Evolutionary conservation across 2,329 filamentous ascomycete species (phyloP).

Genomic region (Calonectria crousiana): DNA sequence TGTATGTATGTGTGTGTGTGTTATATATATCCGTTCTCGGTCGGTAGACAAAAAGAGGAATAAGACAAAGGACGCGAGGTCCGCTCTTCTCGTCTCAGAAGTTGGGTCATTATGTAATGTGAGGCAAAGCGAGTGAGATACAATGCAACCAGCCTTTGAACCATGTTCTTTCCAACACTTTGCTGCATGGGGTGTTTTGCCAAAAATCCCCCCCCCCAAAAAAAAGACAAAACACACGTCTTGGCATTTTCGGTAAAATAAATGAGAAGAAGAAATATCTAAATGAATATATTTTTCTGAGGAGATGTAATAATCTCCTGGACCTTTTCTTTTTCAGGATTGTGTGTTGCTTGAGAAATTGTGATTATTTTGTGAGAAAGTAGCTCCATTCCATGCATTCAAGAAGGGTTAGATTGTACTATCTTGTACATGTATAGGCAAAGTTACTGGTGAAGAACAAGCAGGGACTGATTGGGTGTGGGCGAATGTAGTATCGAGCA

Average conservation of each 20-base stretch:
- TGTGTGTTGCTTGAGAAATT: too few species aligned
- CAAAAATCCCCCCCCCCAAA: too few species aligned
- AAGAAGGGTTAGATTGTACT: not conserved
- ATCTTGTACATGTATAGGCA: not conserved
- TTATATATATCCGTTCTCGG: conserved; percentile 9
- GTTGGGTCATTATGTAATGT: not conserved
- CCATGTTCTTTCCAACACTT: too few species aligned
- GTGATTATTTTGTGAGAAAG: too few species aligned
- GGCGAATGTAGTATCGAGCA: not conserved
- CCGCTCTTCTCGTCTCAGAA: conserved; percentile 8
- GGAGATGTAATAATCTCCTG: too few species aligned
- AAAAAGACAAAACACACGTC: too few species aligned
- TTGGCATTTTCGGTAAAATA: too few species aligned
- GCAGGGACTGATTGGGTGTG: not conserved
- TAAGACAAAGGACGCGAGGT: conserved; percentile 14
- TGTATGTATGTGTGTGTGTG: not conserved
- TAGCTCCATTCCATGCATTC: too few species aligned
- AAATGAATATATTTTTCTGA: too few species aligned
- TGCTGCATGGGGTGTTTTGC: too few species aligned
- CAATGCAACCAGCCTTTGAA: not conserved
- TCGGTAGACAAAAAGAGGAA: conserved; percentile 20
- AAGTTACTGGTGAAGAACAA: not conserved
- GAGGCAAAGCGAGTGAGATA: not conserved
- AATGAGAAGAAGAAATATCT: too few species aligned
- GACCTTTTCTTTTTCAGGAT: too few species aligned